Evolutionary conservation across 164 flowering plant genomes (phyloP), one percentile per base, ranked within the genome.

Genomic region (Protea cynaroides): DNA sequence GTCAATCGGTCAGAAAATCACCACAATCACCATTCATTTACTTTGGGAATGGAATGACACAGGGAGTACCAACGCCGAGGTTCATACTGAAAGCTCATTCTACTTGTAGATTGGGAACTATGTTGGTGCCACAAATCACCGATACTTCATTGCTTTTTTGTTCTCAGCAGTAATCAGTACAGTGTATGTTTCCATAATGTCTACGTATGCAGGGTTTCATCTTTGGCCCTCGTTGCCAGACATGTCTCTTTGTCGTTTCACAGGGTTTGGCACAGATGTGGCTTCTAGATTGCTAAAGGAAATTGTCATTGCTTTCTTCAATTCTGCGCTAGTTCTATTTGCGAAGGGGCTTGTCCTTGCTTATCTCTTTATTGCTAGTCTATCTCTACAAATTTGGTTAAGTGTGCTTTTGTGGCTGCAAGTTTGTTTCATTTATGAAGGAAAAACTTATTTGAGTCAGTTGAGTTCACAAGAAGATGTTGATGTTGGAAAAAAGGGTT

Each of bases 81-180:
- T n/a, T n/a, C n/a, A n/a, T n/a, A n/a, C n/a, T n/a, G n/a, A n/a
- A n/a, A n/a, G n/a, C 52, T 51, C 49, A 6, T 34, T 29, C 8
- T 64, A 15, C 29, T 55, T 82, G 79, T 90, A 94, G 98, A 94
- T 94, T 66, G 98, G 98, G 50, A 94, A 94, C 64, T 94, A 97
- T 75, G 98, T 94, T 14, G 98, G 97, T 8, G 90, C 96, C 36
- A 86, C 80, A 57, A 94, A 94, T 74, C 98, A 94, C 62, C 82
- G 84, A 7, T 53, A 56, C 62, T 94, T 94, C 79, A 76, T 90
- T 47, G 38, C 71, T 34, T 94, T 90, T 81, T 89, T 90, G 44
- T 64, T 84, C 40, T 83, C 86, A 38, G 84, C 93, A 17, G 67
- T 90, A 40, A 57, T 77, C 66, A 85, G 98, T 60, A 84, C 83